Conservation (phyloP, 139 green algal genomes). For the Limnomonas spitsbergensis region DNA sequence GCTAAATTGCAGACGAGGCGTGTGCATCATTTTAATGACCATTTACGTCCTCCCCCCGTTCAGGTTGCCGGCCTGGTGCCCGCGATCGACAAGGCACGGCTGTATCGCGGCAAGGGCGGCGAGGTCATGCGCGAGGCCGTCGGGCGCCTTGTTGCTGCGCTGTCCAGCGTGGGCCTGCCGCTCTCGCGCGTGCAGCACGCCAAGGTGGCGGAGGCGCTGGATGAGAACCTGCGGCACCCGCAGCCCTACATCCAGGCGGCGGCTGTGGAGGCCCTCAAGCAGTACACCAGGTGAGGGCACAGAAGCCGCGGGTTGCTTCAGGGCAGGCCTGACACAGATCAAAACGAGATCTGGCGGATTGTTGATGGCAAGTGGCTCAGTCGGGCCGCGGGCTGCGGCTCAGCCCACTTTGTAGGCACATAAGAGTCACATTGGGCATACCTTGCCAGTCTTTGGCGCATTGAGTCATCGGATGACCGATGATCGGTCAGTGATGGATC, state of each 20-base stretch:
- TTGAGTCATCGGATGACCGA: too few relatives aligned
- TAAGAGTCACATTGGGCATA: too few relatives aligned
- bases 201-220: constrained; percentile 55
- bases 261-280: constrained; percentile 55
- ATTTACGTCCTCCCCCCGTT: too few relatives aligned
- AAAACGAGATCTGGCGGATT: neutral
- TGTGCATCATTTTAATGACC: too few relatives aligned
- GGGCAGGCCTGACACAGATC: neutral
- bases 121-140: constrained; percentile 82
- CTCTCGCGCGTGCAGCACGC: constrained; percentile 40
- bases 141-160: constrained; percentile 52
- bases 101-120: constrained; percentile 88
- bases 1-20: too few relatives aligned
- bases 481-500: too few relatives aligned
- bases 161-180: constrained; percentile 37
- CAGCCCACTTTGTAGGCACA: too few relatives aligned
- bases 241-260: constrained; percentile 62
- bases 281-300: constrained; percentile 37
- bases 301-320: neutral
- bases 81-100: constrained; percentile 61
- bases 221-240: constrained; percentile 76
- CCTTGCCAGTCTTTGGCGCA: too few relatives aligned
- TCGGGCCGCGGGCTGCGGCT: too few relatives aligned
- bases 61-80: constrained; percentile 44
- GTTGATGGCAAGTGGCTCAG: too few relatives aligned